These are phyloP conservation scores for Melampsora occidentalis DNA, from an alignment of 1,284 basidiomycete species.

Conservation along the genomic window DNA sequence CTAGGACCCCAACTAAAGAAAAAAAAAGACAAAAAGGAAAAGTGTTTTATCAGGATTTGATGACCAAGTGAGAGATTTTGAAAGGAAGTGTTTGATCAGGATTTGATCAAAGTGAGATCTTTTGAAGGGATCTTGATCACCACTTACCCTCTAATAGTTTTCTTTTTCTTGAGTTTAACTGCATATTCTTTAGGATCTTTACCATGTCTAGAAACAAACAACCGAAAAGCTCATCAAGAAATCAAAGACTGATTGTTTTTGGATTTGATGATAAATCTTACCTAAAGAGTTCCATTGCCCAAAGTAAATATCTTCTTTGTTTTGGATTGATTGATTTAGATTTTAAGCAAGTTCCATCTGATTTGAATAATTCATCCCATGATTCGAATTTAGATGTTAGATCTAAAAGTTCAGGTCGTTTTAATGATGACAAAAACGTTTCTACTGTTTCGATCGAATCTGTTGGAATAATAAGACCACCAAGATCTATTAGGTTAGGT, in stretches of 20 bases:
- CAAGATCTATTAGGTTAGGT: too few species aligned
- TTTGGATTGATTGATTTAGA: slow-evolving; percentile 17
- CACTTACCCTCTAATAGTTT: slow-evolving; percentile 34
- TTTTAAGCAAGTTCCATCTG: background rate
- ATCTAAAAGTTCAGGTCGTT: slow-evolving; percentile 1
- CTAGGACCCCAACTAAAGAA: slow-evolving; percentile 29
- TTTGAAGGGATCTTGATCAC: too few species aligned
- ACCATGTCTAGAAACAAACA: slow-evolving; percentile 14
- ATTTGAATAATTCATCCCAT: slow-evolving; percentile 24
- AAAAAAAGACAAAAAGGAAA: background rate
- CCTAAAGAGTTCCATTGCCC: slow-evolving; percentile 34
- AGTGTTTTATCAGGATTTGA: background rate
- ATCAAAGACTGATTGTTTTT: background rate
- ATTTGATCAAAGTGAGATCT: background rate
- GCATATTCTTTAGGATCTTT: slow-evolving; percentile 32
- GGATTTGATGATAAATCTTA: background rate
- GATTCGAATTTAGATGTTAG: slow-evolving; percentile 13
- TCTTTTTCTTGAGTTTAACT: slow-evolving; percentile 11
- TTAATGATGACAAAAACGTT: slow-evolving; percentile 14
- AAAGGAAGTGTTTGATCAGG: background rate
- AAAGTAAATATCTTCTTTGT: slow-evolving; percentile 26
- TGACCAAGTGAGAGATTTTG: too few species aligned
- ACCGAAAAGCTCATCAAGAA: background rate
- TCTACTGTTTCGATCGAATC: slow-evolving; percentile 31
- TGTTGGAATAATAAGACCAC: too few species aligned